phyloP scores from a whole-genome alignment of 2,329 filamentous ascomycete genomes.

The Talaromyces rugulosus region DNA sequence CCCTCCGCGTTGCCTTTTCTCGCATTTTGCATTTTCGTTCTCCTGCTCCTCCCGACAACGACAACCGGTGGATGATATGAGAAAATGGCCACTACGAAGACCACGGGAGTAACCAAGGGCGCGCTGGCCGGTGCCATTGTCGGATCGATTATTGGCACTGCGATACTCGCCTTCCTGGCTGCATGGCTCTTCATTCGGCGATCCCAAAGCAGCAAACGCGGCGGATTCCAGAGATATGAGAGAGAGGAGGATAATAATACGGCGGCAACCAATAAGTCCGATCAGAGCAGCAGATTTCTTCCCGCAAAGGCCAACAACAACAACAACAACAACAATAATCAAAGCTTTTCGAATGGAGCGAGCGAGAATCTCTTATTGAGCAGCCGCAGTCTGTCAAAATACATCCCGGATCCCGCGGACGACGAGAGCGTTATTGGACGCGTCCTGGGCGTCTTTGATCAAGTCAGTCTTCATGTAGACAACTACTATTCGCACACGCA shows the following conservation, averaged over 20 bases:
- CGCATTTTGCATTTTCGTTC: neutral
- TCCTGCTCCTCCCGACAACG: neutral
- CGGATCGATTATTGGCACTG: conserved; percentile 20
- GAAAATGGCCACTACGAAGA: neutral
- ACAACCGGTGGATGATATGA: neutral
- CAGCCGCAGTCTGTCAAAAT: conserved; percentile 1
- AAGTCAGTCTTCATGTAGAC: conserved; percentile 31
- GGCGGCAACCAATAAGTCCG: neutral
- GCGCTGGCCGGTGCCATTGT: conserved; percentile 23
- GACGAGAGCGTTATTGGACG: conserved; percentile 22
- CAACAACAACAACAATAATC: neutral
- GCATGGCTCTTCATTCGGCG: conserved; percentile 17
- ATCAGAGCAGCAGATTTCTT: neutral
- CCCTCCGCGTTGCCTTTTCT: neutral
- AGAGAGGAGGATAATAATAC: neutral
- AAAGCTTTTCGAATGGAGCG: neutral
- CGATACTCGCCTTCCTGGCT: conserved; percentile 18
- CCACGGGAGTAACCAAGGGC: conserved; percentile 13
- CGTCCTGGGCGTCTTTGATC: conserved; percentile 29
- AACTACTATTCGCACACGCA: conserved; percentile 27
- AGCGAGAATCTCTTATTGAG: neutral
- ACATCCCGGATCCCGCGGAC: conserved; percentile 27
- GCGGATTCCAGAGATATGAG: neutral
- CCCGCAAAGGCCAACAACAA: neutral
- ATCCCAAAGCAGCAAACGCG: neutral